These are phyloP conservation scores for Megacollybia marginata DNA, from an alignment of 768 basidiomycete species.

Conservation along the genomic window DNA sequence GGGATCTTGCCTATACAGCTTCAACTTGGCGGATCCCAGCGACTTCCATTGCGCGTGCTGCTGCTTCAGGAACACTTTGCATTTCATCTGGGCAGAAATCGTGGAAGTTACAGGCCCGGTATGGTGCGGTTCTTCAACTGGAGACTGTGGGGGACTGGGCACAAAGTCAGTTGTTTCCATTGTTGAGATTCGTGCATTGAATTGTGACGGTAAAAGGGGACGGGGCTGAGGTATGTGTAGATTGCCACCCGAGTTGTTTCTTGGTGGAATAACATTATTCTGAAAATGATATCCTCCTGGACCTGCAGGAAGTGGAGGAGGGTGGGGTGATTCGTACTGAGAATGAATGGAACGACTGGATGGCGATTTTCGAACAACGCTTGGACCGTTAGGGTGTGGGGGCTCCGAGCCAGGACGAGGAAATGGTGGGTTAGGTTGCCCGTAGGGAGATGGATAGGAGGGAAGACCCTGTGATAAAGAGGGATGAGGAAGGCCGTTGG, in stretches of 20 bases:
- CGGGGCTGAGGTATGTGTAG: conserved; percentile 38
- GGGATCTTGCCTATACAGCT: conserved; percentile 78
- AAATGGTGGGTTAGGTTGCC: not conserved
- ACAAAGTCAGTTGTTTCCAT: conserved; percentile 49
- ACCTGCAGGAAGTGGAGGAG: conserved; percentile 15
- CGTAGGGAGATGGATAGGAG: not conserved
- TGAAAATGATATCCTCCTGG: conserved; percentile 3
- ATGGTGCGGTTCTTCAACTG: conserved; percentile 43
- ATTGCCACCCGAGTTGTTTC: conserved; percentile 31
- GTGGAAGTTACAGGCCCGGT: conserved; percentile 69
- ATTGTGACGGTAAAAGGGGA: conserved; percentile 55
- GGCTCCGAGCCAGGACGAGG: not conserved
- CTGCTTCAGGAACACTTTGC: conserved; percentile 95
- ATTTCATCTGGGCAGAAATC: conserved; percentile 89
- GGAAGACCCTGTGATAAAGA: conserved; percentile 6
- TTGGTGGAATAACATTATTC: conserved; percentile 16
- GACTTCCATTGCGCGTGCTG: conserved; percentile 98
- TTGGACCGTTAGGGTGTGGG: not conserved
- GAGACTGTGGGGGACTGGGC: conserved; percentile 82
- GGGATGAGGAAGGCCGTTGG: not conserved
- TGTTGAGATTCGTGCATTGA: conserved; percentile 45
- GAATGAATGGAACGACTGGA: conserved; percentile 55
- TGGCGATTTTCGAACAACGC: conserved; percentile 38
- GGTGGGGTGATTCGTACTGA: conserved; percentile 25
- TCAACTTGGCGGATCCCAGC: conserved; percentile 80